These are phyloP conservation scores for Podaxis mareebaensis DNA, from an alignment of 768 basidiomycete species.

Conservation along the genomic window DNA sequence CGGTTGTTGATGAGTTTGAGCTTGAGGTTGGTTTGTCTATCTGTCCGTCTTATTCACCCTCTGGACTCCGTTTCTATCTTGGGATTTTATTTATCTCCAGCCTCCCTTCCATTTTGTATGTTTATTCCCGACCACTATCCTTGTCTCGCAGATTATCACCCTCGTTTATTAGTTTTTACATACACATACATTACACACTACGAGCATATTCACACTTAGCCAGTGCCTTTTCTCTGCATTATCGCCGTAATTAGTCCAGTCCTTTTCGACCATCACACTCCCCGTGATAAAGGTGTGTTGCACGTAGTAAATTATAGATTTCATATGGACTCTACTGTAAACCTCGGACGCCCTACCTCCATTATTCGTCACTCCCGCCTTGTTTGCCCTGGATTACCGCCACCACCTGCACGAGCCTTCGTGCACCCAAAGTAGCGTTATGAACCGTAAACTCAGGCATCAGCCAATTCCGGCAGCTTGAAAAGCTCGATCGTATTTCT, in stretches of 20 bases:
- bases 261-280: not conserved
- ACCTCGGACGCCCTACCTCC: not conserved
- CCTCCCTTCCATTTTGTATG: slow-evolving; percentile 6
- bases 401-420: not conserved
- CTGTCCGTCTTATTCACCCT: not conserved
- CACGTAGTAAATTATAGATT: too few relatives aligned
- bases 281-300: too few relatives aligned
- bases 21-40: not conserved
- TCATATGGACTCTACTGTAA: too few relatives aligned
- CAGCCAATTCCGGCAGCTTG: slow-evolving; percentile 5
- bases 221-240: not conserved
- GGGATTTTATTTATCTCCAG: slow-evolving; percentile 11
- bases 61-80: slow-evolving; percentile 5
- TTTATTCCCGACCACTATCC: slow-evolving; percentile 8
- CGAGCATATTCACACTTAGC: not conserved
- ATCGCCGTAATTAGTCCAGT: slow-evolving; percentile 1
- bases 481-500: slow-evolving; percentile 11
- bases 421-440: not conserved
- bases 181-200: slow-evolving; percentile 1
- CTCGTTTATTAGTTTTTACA: not conserved
- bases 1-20: not conserved
- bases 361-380: not conserved
- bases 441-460: not conserved
- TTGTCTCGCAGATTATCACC: slow-evolving; percentile 2
- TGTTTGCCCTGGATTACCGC: not conserved